Evolutionary conservation across 768 basidiomycete species (phyloP).

Genomic region (Tulasnella sp.): DNA sequence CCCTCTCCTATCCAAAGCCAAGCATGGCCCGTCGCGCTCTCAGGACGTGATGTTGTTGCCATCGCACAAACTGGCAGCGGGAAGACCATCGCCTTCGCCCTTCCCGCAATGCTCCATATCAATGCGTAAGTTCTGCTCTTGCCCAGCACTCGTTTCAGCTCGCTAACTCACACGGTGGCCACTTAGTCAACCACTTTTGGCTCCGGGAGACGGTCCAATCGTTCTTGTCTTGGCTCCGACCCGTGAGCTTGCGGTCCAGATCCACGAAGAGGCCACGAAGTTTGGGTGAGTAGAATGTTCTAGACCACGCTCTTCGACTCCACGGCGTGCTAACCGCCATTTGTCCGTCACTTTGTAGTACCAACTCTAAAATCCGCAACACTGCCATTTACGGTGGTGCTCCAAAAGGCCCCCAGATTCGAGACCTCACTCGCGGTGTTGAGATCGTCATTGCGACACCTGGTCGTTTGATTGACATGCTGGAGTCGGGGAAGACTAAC

Average conservation of each 20-base stretch:
- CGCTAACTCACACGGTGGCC: not conserved
- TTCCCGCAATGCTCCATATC: constrained; percentile 99
- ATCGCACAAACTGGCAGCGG: constrained; percentile 98
- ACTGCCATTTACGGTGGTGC: constrained; percentile 99
- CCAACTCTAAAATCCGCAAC: constrained; percentile 93
- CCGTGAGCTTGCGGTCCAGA: constrained; percentile 97
- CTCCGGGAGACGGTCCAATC: constrained; percentile 94
- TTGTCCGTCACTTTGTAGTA: constrained; percentile 35
- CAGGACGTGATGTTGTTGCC: constrained; percentile 87
- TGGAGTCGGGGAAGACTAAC: constrained; percentile 94
- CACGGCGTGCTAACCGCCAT: not conserved
- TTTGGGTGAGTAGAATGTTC: constrained; percentile 59
- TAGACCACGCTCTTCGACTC: not conserved
- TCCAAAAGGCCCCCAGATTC: constrained; percentile 96
- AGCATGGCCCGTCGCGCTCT: constrained; percentile 98
- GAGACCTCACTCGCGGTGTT: constrained; percentile 92
- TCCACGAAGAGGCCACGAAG: constrained; percentile 97
- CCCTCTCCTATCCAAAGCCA: constrained; percentile 98
- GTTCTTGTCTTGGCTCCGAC: constrained; percentile 95
- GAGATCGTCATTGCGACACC: constrained; percentile 99
- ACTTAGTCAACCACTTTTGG: constrained; percentile 76
- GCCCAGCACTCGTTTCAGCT: constrained; percentile 17
- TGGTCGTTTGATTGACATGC: constrained; percentile 97
- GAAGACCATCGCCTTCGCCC: constrained; percentile 96
- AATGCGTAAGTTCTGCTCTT: constrained; percentile 71